These are phyloP conservation scores for Excoecaria cochinchinensis DNA, from an alignment of 345 rosid species.

Conservation along the genomic window DNA sequence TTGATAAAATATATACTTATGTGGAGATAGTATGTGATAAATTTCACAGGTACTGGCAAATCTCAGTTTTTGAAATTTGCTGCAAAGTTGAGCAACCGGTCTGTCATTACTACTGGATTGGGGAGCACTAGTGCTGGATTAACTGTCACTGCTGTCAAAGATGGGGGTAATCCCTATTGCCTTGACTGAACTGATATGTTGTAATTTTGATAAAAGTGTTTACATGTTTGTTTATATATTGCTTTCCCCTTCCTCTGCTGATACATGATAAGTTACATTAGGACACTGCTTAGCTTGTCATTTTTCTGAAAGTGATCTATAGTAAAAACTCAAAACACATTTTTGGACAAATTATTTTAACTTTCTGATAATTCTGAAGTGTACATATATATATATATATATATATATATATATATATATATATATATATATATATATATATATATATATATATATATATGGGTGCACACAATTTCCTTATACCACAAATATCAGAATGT, in stretches of 20 bases:
- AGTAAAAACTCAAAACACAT: background rate
- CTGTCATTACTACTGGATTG: conserved; percentile 91
- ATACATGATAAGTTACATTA: background rate
- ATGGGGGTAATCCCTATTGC: conserved; percentile 58
- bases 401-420: too few relatives aligned
- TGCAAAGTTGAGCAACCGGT: conserved; percentile 86
- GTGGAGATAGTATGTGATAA: background rate
- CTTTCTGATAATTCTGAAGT: background rate
- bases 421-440: too few relatives aligned
- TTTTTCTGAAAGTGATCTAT: background rate
- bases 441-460: too few relatives aligned
- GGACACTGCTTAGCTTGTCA: background rate
- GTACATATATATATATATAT: too few relatives aligned
- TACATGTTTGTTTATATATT: background rate
- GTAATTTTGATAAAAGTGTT: conserved; percentile 2
- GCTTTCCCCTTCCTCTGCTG: background rate
- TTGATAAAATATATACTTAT: conserved; percentile 5
- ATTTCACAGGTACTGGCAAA: conserved; percentile 83
- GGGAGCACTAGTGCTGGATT: conserved; percentile 99
- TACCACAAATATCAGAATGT: too few relatives aligned
- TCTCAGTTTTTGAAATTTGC: conserved; percentile 98
- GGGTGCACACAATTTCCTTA: too few relatives aligned
- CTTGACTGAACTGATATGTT: background rate
- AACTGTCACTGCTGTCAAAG: conserved; percentile 97
- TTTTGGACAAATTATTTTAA: background rate